Base-by-base conservation (phyloP, 1,284 basidiomycete genomes). In the Porogramme epimiltina region DNA sequence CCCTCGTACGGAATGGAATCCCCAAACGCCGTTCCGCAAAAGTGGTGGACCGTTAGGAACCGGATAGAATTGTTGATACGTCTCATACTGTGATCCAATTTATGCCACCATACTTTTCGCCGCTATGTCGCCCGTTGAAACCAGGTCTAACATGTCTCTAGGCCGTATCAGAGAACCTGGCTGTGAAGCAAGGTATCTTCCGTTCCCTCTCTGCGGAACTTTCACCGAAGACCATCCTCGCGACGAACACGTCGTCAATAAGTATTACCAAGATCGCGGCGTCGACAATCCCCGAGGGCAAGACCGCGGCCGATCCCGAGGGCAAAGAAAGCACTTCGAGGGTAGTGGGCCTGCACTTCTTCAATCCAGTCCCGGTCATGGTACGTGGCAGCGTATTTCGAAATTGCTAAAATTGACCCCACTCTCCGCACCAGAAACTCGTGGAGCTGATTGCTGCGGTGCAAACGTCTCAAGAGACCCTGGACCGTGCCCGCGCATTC, bases 311-410 rank as follows among this genome's bases (percentile, higher is more conserved):
- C 1, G 85, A 83, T 49, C 80, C 80, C 39, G 76, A 80, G 61
- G 89, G 84, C 2, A 81, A 80, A 65, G 73, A 71, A 56, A 83
- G 76, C 54, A 80, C 90, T 6, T 75, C 81, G 34, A 78, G 89
- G 45, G 89, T 93, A 38, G 88, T 92, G 51, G 89, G 93, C 13
- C 74, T 96, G 39, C 95, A 97, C 72, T 97, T 95, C 75, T 97
- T 98, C 76, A 97, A 98, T 68, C 95, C 95, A 3, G 93, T 95
- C 3, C 92, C 92, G 4, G 89, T 95, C 36, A 97, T 97, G 93
- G 89, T 89, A 62, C 52, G 78, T 64, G 45, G 57, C n/a, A 13
- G 6, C 28, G 13, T 37, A 16, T 37, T 16, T 37, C n/a, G 20
- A 4, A n/a, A 31, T 19, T 16, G 8, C 20, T 3, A 16, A 13